A percentile compares a stretch with the other conserved stretches of the same genome.
phyloP scores from a whole-genome alignment of 345 rosid genomes.

The Orychophragmus violaceus region DNA sequence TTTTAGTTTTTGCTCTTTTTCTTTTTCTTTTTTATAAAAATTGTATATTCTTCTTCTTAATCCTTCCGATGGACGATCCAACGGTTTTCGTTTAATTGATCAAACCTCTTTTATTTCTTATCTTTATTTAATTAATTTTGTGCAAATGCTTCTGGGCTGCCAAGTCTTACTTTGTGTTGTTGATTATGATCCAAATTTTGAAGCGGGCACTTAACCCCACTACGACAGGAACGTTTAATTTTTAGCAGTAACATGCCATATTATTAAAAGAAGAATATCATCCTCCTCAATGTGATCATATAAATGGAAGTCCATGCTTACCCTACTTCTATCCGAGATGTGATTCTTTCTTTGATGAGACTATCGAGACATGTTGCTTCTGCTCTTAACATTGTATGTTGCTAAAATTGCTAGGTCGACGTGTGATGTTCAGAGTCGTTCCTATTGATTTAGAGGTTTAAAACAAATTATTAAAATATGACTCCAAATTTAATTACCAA shows the following conservation, averaged over 20 bases:
- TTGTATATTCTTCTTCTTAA: not conserved
- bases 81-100: constrained; percentile 17
- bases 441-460: no score
- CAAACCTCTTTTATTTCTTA: not conserved
- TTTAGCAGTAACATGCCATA: not conserved
- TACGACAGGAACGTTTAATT: not conserved
- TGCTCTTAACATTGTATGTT: no score
- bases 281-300: not conserved
- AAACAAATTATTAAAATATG: no score
- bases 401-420: no score
- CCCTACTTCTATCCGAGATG: not conserved
- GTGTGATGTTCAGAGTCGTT: no score
- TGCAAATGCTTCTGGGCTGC: not conserved
- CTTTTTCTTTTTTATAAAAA: not conserved
- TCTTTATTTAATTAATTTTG: not conserved
- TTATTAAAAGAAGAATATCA: not conserved
- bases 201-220: not conserved
- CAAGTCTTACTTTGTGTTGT: not conserved
- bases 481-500: no score
- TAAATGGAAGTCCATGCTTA: not conserved
- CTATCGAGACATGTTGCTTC: no score
- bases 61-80: constrained; percentile 18
- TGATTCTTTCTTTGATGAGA: not conserved
- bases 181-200: not conserved
- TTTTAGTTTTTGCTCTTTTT: not conserved